Evolutionary conservation across 2,329 filamentous ascomycete species (phyloP), one percentile per base, ranked within the genome.

Genomic region (Cytospora chrysosperma): DNA sequence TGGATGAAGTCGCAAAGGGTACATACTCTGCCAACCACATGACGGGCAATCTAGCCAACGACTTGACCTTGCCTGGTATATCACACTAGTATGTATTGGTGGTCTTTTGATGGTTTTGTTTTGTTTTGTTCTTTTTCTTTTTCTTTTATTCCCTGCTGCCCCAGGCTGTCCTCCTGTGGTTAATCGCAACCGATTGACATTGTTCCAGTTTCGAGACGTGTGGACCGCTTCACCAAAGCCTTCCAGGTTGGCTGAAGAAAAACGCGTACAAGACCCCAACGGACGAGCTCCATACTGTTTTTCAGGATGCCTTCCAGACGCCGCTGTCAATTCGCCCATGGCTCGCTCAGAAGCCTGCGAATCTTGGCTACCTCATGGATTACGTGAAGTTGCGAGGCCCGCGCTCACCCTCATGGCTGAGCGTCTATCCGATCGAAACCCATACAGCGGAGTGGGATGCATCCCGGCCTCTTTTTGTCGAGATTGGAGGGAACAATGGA

Each of bases 401-500:
- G 71, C 1, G 68, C 69, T 10, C 60, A 64, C 4, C 75, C 51
- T 32, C 51, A 13, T 54, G 51, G 27, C 51, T 54, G 27, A 32
- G 27, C 51, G 28, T 54, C 51, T 54, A 54, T 26, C 51, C 51
- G 21, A 26, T 54, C 28, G 51, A 54, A 19, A 8, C 15, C 6
- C 28, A 34, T 10, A 32, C 28, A 1, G 26, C 27, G 51, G 17
- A 21, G 10, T 54, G 27, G 73, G 74, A 70, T 71, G 66, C 68
- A 72, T 56, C 30, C 37, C 1, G 65, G 53, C 40, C 15, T 1
- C 50, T 77, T 21, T 51, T 81, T 60, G 77, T 81, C 2, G 79
- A 82, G 64, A 70, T 82, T 1, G 79, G 77, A 10, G 79, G 78
- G 3, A 71, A 73, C 34, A 56, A 74, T 0, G 78, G 79, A 7